phyloP scores from a whole-genome alignment of 176 grass and related monocot species.

The Rhynchospora pubera region DNA sequence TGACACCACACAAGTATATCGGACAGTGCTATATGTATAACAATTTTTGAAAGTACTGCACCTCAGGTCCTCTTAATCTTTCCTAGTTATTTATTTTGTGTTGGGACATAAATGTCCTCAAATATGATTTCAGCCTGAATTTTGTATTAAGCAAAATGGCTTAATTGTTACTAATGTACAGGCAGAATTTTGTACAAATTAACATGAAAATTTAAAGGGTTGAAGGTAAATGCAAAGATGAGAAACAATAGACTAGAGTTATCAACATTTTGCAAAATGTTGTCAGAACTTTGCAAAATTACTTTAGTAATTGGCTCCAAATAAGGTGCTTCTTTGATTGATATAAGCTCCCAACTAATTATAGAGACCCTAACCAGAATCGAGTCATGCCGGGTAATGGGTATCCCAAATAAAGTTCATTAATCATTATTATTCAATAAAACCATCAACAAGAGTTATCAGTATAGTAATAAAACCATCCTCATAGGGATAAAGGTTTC shows the following conservation, averaged over 20 bases:
- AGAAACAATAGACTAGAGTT: neutral
- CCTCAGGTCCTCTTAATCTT: neutral
- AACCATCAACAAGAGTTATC: neutral
- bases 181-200: neutral
- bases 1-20: neutral
- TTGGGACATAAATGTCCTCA: neutral
- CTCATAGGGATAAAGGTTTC: neutral
- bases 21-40: neutral
- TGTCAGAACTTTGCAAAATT: neutral
- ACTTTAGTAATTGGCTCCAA: neutral
- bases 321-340: neutral
- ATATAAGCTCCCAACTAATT: neutral
- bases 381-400: neutral
- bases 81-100: neutral
- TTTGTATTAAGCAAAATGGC: neutral
- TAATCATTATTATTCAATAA: no score
- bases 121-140: neutral
- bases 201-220: neutral
- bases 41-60: neutral
- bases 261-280: neutral
- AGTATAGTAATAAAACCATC: no score
- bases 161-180: no score
- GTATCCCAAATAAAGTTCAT: neutral
- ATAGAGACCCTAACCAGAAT: neutral
- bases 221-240: neutral